Conservation (phyloP, 306 rosid species). For the Cicer bijugum region DNA sequence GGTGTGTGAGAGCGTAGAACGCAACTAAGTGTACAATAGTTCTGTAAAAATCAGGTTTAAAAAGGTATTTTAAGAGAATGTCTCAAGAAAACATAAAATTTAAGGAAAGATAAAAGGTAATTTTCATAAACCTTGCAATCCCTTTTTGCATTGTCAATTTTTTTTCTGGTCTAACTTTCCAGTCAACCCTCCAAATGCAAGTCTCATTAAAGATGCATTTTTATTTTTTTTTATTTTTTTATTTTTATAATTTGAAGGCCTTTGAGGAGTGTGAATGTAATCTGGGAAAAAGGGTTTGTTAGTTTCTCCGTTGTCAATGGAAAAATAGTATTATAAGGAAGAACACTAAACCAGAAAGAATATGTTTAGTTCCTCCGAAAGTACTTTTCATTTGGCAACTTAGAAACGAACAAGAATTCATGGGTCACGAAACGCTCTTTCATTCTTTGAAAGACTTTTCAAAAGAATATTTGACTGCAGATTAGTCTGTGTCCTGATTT, state of each 20-base stretch:
- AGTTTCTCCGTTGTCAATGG: not conserved
- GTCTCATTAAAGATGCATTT: not conserved
- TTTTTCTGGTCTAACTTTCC: not conserved
- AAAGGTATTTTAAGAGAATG: constrained; percentile 32
- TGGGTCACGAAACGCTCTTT: not conserved
- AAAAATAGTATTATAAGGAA: not conserved
- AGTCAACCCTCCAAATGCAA: not conserved
- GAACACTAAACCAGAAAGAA: not conserved
- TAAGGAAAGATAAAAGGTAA: constrained; percentile 32
- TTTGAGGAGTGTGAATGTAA: constrained; percentile 11
- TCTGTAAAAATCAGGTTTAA: constrained; percentile 48
- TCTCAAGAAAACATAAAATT: constrained; percentile 34
- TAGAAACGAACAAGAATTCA: not conserved
- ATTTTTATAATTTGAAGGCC: not conserved
- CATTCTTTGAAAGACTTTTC: not conserved
- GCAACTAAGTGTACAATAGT: constrained; percentile 50
- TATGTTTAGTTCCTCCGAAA: not conserved
- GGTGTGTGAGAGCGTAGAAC: constrained; percentile 38
- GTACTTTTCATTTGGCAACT: not conserved
- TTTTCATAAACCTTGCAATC: constrained; percentile 21
- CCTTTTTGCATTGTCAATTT: not conserved
- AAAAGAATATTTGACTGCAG: not conserved
- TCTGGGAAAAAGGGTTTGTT: not conserved
- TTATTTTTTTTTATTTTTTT: too few species aligned
- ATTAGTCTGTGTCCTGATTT: not conserved